These are phyloP conservation scores for Cystobasidium slooffiae DNA, from an alignment of 1,284 basidiomycete species.

Conservation along the genomic window DNA sequence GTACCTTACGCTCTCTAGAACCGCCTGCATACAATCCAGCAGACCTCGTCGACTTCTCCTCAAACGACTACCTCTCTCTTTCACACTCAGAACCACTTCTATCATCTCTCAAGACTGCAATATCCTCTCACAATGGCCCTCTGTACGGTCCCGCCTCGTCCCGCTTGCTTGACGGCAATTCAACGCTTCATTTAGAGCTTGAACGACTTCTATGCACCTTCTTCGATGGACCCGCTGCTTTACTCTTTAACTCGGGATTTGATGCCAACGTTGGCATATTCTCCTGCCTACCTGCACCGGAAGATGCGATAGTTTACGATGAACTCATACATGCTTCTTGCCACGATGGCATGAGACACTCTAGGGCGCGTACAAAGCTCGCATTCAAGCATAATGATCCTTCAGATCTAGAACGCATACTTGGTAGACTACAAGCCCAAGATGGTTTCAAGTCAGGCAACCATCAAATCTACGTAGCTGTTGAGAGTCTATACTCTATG, in stretches of 20 bases:
- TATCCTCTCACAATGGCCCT: conserved; percentile 54
- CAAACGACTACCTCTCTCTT: conserved; percentile 93
- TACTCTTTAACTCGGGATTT: conserved; percentile 93
- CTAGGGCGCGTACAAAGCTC: conserved; percentile 62
- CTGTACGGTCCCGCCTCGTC: conserved; percentile 83
- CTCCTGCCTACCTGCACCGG: conserved; percentile 74
- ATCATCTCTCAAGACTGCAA: conserved; percentile 62
- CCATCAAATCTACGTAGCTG: conserved; percentile 65
- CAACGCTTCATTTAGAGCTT: conserved; percentile 68
- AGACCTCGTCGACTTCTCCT: conserved; percentile 70
- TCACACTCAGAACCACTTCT: conserved; percentile 67
- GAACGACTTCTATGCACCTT: conserved; percentile 70
- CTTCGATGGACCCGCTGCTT: conserved; percentile 67
- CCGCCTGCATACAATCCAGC: conserved; percentile 26
- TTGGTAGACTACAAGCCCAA: conserved; percentile 39
- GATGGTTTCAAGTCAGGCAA: conserved; percentile 36
- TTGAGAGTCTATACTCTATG: conserved; percentile 93
- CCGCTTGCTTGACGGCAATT: conserved; percentile 80
- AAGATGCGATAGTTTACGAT: conserved; percentile 82
- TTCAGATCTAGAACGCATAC: conserved; percentile 44
- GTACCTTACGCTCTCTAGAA: conserved; percentile 29
- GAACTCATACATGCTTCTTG: conserved; percentile 89
- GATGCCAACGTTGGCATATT: conserved; percentile 90
- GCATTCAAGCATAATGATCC: conserved; percentile 79
- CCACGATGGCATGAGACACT: conserved; percentile 82